Evolutionary conservation across 1,139 yeast genomes (phyloP).

Genomic region (Suhomyces bokatorum): DNA sequence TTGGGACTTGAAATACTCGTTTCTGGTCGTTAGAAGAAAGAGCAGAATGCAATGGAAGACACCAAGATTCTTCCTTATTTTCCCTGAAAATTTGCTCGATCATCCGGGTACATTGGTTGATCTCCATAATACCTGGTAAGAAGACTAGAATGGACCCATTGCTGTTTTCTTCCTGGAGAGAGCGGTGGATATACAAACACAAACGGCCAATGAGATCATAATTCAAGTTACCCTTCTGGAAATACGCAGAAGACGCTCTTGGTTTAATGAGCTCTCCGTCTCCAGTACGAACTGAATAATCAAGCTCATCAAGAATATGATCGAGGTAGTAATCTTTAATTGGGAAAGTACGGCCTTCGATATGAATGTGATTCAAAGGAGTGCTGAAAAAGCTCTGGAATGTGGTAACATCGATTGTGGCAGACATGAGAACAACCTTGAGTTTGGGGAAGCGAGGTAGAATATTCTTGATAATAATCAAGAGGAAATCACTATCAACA

Average conservation of each 20-base stretch:
- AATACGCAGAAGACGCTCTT: conserved; percentile 61
- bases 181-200: conserved; percentile 52
- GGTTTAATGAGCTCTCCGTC: conserved; percentile 52
- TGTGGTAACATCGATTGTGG: conserved; percentile 77
- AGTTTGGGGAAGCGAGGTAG: conserved; percentile 49
- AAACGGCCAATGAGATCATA: conserved; percentile 66
- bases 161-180: conserved; percentile 36
- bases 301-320: conserved; percentile 53
- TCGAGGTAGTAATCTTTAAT: conserved; percentile 76
- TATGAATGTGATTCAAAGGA: conserved; percentile 61
- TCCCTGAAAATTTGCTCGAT: conserved; percentile 23
- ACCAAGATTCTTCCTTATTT: conserved; percentile 27
- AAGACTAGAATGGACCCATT: conserved; percentile 81
- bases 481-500: conserved; percentile 81
- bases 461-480: conserved; percentile 71
- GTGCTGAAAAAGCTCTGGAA: conserved; percentile 63
- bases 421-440: conserved; percentile 86
- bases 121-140: conserved; percentile 90
- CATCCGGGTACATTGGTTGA: conserved; percentile 47
- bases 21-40: conserved; percentile 81
- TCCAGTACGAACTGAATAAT: conserved; percentile 51
- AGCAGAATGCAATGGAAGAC: conserved; percentile 87
- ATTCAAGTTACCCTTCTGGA: conserved; percentile 66
- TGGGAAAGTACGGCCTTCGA: conserved; percentile 93
- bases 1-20: conserved; percentile 60